Percentiles rank a stretch among this genome's conserved stretches.
These are phyloP conservation scores for Coemansia sp. DNA, from an alignment of 192 early-diverging fungal species.

Conservation along the genomic window DNA sequence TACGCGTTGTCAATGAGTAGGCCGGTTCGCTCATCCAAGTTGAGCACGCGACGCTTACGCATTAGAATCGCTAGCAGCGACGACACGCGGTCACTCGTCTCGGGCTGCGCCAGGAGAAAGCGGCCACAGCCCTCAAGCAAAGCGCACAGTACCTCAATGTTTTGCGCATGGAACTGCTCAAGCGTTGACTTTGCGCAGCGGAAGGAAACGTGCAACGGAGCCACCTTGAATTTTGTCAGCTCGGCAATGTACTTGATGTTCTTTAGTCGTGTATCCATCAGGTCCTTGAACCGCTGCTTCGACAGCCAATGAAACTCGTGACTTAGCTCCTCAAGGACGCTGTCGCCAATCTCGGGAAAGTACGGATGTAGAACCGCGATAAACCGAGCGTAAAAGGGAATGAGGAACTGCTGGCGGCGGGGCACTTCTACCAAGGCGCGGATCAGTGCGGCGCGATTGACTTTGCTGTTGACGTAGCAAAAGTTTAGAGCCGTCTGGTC, in stretches of 20 bases:
- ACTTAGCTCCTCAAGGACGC: conserved; percentile 63
- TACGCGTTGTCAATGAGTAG: conserved; percentile 96
- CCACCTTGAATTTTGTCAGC: conserved; percentile 91
- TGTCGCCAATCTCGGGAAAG: conserved; percentile 83
- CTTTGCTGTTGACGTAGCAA: conserved; percentile 87
- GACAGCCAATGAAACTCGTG: conserved; percentile 64
- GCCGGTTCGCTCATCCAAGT: conserved; percentile 80
- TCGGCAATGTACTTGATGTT: conserved; percentile 88
- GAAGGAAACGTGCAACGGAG: conserved; percentile 78
- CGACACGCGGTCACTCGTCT: conserved; percentile 69
- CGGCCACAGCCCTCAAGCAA: conserved; percentile 89
- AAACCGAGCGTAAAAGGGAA: conserved; percentile 91
- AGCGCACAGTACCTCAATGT: conserved; percentile 82
- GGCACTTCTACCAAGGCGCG: conserved; percentile 78
- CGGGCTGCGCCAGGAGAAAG: conserved; percentile 77
- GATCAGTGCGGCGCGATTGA: conserved; percentile 74
- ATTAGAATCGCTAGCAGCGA: conserved; percentile 85
- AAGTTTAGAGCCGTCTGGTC: conserved; percentile 93
- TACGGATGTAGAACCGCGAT: conserved; percentile 85
- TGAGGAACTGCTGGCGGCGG: conserved; percentile 75
- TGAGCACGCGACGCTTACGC: conserved; percentile 83
- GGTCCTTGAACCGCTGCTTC: conserved; percentile 64
- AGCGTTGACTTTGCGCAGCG: conserved; percentile 83
- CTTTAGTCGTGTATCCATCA: conserved; percentile 51
- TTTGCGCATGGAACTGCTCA: conserved; percentile 83